A percentile compares a stretch with the other conserved stretches of the same genome.
These are phyloP conservation scores for Trametes villosa DNA, from an alignment of 768 basidiomycete species.

Conservation along the genomic window DNA sequence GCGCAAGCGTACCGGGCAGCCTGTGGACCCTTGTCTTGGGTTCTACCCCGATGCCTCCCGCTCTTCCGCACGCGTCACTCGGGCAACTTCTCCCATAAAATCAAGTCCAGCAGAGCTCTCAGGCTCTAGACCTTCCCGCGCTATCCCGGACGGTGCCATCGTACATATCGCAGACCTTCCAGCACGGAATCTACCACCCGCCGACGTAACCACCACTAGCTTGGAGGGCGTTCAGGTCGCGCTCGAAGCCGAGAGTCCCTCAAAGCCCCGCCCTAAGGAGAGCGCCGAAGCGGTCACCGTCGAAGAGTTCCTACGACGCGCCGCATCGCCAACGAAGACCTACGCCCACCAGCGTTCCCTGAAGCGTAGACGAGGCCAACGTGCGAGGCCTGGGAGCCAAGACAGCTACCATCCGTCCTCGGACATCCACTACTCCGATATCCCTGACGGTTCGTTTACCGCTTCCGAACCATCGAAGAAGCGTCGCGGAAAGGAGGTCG, in stretches of 20 bases:
- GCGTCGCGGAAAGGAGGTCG: background rate
- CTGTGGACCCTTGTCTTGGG: slow-evolving; percentile 8
- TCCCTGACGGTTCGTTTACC: background rate
- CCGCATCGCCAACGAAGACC: slow-evolving; percentile 41
- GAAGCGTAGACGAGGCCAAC: background rate
- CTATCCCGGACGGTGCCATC: too few species aligned
- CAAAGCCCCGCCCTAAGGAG: too few species aligned
- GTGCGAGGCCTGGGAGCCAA: background rate
- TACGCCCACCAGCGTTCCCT: background rate
- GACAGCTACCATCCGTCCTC: background rate
- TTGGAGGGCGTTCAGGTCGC: background rate
- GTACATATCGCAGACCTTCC: too few species aligned
- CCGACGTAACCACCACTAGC: background rate
- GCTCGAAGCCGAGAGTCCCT: background rate
- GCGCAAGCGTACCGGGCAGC: background rate
- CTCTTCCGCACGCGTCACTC: background rate
- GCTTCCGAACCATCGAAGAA: background rate
- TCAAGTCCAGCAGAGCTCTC: too few species aligned
- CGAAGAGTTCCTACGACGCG: slow-evolving; percentile 81
- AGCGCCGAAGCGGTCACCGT: slow-evolving; percentile 38
- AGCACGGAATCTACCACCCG: background rate
- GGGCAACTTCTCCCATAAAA: too few species aligned
- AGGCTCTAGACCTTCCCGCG: too few species aligned
- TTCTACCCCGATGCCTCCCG: background rate
- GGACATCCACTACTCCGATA: background rate